Conservation (phyloP, 2,329 filamentous ascomycete genomes). For the Aschersonia sp. region DNA sequence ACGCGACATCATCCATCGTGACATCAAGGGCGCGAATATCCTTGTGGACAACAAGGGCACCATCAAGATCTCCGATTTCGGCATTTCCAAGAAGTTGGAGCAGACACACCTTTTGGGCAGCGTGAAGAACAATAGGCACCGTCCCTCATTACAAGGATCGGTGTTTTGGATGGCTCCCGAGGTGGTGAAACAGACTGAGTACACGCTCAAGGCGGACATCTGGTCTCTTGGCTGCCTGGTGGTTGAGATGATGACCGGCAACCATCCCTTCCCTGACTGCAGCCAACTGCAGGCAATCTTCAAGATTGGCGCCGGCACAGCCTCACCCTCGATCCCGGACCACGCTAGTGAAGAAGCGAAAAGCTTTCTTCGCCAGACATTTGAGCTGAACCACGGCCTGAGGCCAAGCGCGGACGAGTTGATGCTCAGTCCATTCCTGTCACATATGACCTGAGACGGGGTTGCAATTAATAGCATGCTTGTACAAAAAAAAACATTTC, state of each 20-base stretch:
- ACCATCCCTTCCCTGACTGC: conserved; percentile 91
- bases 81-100: conserved; percentile 95
- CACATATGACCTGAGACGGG: conserved; percentile 40
- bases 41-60: conserved; percentile 97
- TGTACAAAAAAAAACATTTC: too few species aligned
- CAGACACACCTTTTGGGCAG: conserved; percentile 68
- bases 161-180: conserved; percentile 99
- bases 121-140: conserved; percentile 51
- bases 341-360: conserved; percentile 72
- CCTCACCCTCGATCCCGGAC: conserved; percentile 77
- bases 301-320: conserved; percentile 84
- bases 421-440: conserved; percentile 68
- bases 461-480: too few species aligned
- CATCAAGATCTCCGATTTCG: conserved; percentile 98
- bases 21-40: conserved; percentile 98
- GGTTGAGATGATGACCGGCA: conserved; percentile 98
- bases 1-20: conserved; percentile 91
- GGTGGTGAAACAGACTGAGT: conserved; percentile 93
- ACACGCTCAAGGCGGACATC: conserved; percentile 96
- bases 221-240: conserved; percentile 95
- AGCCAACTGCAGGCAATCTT: conserved; percentile 97
- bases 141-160: conserved; percentile 79
- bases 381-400: conserved; percentile 89
- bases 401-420: conserved; percentile 85
- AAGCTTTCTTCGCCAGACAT: conserved; percentile 74